Base-by-base conservation (phyloP, 495 filamentous ascomycete genomes). In the Talaromyces liani region DNA sequence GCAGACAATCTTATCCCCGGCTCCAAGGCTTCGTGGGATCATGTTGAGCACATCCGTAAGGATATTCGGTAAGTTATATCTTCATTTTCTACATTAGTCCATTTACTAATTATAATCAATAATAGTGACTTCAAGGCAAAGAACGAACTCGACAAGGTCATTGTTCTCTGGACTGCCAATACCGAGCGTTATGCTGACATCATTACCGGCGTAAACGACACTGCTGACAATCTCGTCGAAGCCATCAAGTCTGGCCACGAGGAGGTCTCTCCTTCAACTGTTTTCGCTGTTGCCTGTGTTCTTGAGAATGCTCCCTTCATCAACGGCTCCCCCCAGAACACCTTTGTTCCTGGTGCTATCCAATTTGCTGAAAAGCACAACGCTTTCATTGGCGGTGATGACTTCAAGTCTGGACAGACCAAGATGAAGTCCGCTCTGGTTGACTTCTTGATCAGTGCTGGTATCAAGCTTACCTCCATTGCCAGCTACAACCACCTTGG, bases 361-460 rank as follows among this genome's bases (percentile, higher is more conserved):
- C 81, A 93, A 64, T 85, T 98, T 51, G 95, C 94, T n/a, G 90
- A 95, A 82, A 80, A 88, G 78, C 85, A 91, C 75, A 80, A 82
- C 63, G 85, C 95, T 33, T 98, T 97, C 83, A 92, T 98, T 69
- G 95, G 93, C 49, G 94, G 94, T 68, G 94, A 98, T 75, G 94
- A 98, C 80, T 98, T 98, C 87, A 98, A 98, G 85, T 98, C 94
- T 60, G 94, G 94, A 65, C 94, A 98, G 84, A 98, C 94, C 70
- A 98, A 98, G 87, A 98, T 98, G 94, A 98, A 98, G 78, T 97
- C 92, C 45, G 95, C 95, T 20, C 86, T 98, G 18, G 95, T 98
- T 18, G 94, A 98, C 79, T 98, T 98, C 83, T 78, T 98, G 70
- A 94, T 98, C 87, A 97, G 87, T 75, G 95, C 94, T 62, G 94